Base-by-base conservation (phyloP, 805 yeast species). In the Pichia deserticola region DNA sequence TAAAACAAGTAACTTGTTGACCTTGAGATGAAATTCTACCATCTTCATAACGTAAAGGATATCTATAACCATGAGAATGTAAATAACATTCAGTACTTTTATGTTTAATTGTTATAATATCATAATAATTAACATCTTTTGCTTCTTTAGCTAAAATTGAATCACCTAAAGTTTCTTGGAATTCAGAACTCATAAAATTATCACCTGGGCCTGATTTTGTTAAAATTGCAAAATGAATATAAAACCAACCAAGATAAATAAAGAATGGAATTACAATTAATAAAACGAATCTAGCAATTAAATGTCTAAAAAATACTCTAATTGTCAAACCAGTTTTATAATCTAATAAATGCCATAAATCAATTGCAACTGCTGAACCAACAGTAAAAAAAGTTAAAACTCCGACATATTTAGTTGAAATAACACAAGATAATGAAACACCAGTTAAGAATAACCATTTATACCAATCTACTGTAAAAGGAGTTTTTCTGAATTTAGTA, bases 351-450 rank as follows among this genome's bases (percentile, higher is more conserved):
- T 78, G 76, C 99, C 99, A 93, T 60, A 93, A 73, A 62, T 93
- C 98, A 62, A 81, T 76, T 6, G 78, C 60, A 7, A 93, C 97
- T 41, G 95, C 96, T 50, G 79, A 67, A 34, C 99, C 99, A 57
- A 93, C 80, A 47, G 95, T 80, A 44, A 83, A 75, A 66, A 84
- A 93, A 0, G 98, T 89, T 73, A 93, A 85, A 8, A 86, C 85
- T 67, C 99, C 99, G 40, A 93, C 97, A 67, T 93, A 90, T 65
- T 93, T 93, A 51, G 97, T 93, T 42, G 96, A 86, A 52, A 93
- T 92, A 34, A 93, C 97, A 64, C 92, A 82, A 0, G 97, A 88
- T 51, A 93, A 76, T 1, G 92, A 75, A 8, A 88, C 72, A 38
- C 99, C 99, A 6, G 98, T 92, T 42, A 79, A 67, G 30, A 75